phyloP scores from a whole-genome alignment of 2,329 filamentous ascomycete genomes.

The Ustulina deusta region DNA sequence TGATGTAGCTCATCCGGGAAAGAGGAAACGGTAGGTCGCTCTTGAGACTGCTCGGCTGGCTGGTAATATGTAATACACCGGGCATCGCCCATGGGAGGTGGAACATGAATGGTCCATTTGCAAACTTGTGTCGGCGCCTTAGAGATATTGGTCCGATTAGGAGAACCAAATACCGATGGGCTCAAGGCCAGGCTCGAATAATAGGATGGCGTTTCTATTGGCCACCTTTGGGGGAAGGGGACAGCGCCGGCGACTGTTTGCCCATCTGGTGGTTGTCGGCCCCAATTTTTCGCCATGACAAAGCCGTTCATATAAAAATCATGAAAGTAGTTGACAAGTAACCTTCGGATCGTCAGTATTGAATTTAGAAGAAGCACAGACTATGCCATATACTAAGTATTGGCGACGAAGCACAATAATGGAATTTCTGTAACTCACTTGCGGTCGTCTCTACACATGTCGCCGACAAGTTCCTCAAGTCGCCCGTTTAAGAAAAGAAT shows the following conservation, averaged over 20 bases:
- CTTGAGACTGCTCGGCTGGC: neutral
- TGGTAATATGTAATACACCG: neutral
- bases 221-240: neutral
- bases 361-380: neutral
- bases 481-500: slow-evolving; percentile 18
- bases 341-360: slow-evolving; percentile 9
- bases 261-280: neutral
- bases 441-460: slow-evolving; percentile 17
- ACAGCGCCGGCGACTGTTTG: neutral
- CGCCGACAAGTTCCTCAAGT: slow-evolving; percentile 14
- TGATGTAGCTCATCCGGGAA: neutral
- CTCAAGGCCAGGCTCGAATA: neutral
- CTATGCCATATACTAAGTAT: too few relatives aligned
- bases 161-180: neutral
- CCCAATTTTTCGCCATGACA: slow-evolving; percentile 10
- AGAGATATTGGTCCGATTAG: neutral
- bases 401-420: too few relatives aligned
- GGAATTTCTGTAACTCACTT: slow-evolving; percentile 8
- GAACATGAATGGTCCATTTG: slow-evolving; percentile 10
- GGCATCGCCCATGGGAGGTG: neutral
- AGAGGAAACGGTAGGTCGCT: neutral
- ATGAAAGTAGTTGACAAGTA: slow-evolving; percentile 19
- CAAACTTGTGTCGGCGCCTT: slow-evolving; percentile 14
- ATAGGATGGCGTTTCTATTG: neutral
- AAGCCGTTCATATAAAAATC: slow-evolving; percentile 15